phyloP scores from a whole-genome alignment of 257 asterid species.

The Solanum sejunctum region DNA sequence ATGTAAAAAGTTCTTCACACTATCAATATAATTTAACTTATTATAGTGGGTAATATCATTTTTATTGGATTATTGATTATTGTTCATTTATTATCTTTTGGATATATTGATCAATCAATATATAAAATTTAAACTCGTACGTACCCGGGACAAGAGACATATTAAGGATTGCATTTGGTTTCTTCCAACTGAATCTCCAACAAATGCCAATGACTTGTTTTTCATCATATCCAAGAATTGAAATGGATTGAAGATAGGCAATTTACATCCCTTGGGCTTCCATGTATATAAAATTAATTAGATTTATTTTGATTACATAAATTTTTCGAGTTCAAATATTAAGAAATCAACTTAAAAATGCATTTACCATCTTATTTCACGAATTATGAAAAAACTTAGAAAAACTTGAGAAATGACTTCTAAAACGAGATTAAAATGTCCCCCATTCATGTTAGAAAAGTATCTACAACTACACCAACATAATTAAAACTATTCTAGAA shows the following conservation, averaged over 20 bases:
- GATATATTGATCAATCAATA: rapidly evolving
- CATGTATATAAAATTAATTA: neutral
- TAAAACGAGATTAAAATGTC: neutral
- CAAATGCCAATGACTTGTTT: constrained; percentile 1
- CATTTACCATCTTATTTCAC: neutral
- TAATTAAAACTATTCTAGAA: neutral
- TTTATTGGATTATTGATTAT: neutral
- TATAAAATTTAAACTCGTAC: neutral
- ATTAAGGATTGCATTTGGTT: constrained; percentile 5
- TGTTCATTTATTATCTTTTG: neutral
- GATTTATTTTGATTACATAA: neutral
- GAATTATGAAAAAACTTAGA: neutral
- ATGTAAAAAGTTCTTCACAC: neutral
- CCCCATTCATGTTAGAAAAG: neutral
- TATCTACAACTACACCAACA: neutral
- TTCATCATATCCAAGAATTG: constrained; percentile 2
- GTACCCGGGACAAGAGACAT: neutral
- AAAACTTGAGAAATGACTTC: no score
- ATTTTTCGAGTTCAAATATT: neutral
- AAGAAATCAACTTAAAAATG: neutral
- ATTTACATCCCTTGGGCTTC: constrained; percentile 4
- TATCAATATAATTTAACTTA: neutral
- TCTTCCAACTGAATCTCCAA: constrained; percentile 10
- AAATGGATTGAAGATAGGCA: constrained; percentile 1
- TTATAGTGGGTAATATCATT: neutral